Percentiles rank a stretch among this genome's conserved stretches.
Evolutionary conservation across 352 stramenopile genomes (phyloP).

Genomic region (Plasmopara muralis): DNA sequence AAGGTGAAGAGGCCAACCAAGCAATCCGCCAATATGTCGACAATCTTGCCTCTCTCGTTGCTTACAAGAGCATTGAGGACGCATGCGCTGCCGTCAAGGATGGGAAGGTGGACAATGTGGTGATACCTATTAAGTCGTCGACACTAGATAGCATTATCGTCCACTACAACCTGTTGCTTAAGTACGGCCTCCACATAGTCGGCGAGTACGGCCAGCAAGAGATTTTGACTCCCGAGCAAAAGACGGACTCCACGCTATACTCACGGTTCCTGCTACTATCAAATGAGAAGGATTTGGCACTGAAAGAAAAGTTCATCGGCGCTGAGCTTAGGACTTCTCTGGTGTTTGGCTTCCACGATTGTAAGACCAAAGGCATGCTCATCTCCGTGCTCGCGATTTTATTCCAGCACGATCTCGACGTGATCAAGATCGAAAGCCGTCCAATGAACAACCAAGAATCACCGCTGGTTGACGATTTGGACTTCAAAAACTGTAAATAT

Average conservation of each 20-base stretch:
- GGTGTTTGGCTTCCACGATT: constrained; percentile 67
- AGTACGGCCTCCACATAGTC: constrained; percentile 62
- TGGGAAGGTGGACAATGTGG: too few species aligned
- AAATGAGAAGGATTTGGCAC: constrained; percentile 40
- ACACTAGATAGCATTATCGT: constrained; percentile 94
- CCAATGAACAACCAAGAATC: constrained; percentile 44
- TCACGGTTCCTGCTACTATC: constrained; percentile 90
- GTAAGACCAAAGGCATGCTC: constrained; percentile 49
- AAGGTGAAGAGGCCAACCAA: too few species aligned
- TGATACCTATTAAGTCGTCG: constrained; percentile 37
- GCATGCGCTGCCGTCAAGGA: too few species aligned
- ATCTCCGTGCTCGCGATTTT: constrained; percentile 60
- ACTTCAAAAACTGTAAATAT: constrained; percentile 35
- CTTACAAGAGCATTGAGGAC: too few species aligned
- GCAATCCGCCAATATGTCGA: too few species aligned
- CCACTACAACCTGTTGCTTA: constrained; percentile 89
- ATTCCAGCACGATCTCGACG: constrained; percentile 50
- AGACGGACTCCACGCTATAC: constrained; percentile 54
- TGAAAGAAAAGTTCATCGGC: constrained; percentile 21
- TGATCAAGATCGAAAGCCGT: constrained; percentile 72
- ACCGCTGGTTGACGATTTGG: constrained; percentile 31
- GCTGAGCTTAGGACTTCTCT: constrained; percentile 67
- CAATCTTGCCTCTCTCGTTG: too few species aligned
- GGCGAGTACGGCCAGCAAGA: constrained; percentile 51
- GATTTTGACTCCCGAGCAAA: constrained; percentile 12